Evolutionary conservation across 371 early-diverging fungal species (phyloP).

Genomic region (Smittium mucronatum): DNA sequence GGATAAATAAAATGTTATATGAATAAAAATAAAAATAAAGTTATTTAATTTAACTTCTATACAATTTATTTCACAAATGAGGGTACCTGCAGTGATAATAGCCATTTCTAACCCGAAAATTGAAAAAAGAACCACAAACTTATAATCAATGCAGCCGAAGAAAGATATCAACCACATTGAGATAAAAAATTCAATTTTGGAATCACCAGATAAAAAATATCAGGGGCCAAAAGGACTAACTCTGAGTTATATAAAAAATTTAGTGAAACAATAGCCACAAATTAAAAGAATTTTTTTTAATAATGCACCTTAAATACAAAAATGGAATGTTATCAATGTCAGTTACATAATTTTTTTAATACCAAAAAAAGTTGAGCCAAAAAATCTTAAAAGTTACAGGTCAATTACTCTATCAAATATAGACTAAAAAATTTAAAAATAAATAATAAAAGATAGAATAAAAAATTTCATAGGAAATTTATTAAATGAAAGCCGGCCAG

Average conservation of each 20-base stretch:
- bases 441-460: not conserved
- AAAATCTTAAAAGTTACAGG: slow-evolving; percentile 10
- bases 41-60: not conserved
- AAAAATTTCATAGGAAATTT: not conserved
- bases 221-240: not conserved
- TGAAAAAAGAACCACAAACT: not conserved
- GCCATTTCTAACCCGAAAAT: not conserved
- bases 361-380: slow-evolving; percentile 12
- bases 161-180: not conserved
- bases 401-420: slow-evolving; percentile 15
- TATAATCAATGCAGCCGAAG: not conserved
- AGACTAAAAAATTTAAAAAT: slow-evolving; percentile 13
- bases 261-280: not conserved
- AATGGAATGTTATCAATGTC: not conserved
- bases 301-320: not conserved
- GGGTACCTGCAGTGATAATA: not conserved
- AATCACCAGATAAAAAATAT: not conserved
- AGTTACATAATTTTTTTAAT: not conserved
- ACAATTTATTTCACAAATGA: not conserved
- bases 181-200: not conserved
- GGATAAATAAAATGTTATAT: not conserved
- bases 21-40: not conserved
- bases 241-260: slow-evolving; percentile 9
- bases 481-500: not conserved
- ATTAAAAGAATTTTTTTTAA: not conserved